phyloP scores from a whole-genome alignment of 306 rosid species.

The Cucumis sativus region Cucumber_9930_V3 NC_026656.2:22122501-22123000 shows the following conservation, averaged over 20 bases:
- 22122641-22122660: conserved; percentile 56
- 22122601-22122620: conserved; percentile 75
- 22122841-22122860: conserved; percentile 94
- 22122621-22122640: conserved; percentile 67
- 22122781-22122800: conserved; percentile 68
- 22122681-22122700: conserved; percentile 67
- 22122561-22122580: conserved; percentile 50
- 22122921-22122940: conserved; percentile 64
- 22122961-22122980: background rate
- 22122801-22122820: conserved; percentile 72
- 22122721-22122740: conserved; percentile 62
- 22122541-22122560: conserved; percentile 65
- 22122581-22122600: conserved; percentile 62
- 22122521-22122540: conserved; percentile 59
- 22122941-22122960: conserved; percentile 81
- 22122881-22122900: conserved; percentile 65
- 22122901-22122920: conserved; percentile 57
- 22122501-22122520: conserved; percentile 68
- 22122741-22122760: conserved; percentile 48
- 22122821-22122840: conserved; percentile 78
- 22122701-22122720: conserved; percentile 73
- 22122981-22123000: background rate
- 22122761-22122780: conserved; percentile 62
- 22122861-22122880: conserved; percentile 63
- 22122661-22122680: conserved; percentile 74